Base-by-base conservation (phyloP, 1,139 yeast genomes). In the Candida tunisiensis region DNA sequence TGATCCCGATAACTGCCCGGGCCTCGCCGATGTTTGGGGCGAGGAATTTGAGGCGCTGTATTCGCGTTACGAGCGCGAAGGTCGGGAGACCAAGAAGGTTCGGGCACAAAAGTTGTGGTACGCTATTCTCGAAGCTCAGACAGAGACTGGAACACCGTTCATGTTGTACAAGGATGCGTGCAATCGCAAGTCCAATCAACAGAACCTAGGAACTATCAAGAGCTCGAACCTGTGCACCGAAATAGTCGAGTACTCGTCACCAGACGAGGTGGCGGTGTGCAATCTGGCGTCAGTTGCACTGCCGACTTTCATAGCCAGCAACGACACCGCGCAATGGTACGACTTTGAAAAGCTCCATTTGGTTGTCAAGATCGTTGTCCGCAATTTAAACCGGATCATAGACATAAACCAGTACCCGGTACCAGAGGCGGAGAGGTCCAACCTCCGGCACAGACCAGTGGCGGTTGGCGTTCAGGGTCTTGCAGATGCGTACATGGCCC, bases 61-160 rank as follows among this genome's bases (percentile, higher is more conserved):
- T 46, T 65, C 63, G 36, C 58, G 55, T 39, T 77, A 75, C 44
- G 88, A 72, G 49, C 43, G 49, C 13, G 71, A 71, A 50, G 69
- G 69, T 21, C 61, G 66, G 39, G 78, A 73, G 36, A 57, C 62
- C 45, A 51, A 58, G 35, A 66, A 69, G 16, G 55, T 77, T 32
- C 69, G 66, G 41, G 91, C 91, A 14, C 83, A 74, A 47, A 73
- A 69, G 46, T 55, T 78, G 34, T 78, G 91, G 91, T 64, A 67
- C 36, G 68, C 79, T 22, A 74, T 78, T 34, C 53, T 78, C 36
- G 82, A 74, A 41, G 68, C 83, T 23, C 91, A 78, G 53, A 73
- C 78, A 25, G 91, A 78, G 54, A 77, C 91, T 8, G 91, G 92
- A 43, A 73, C 75, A 32, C 92, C 92, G 24, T 77, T 71, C 53